These are phyloP conservation scores for Russula sp. DNA, from an alignment of 768 basidiomycete genomes.

Conservation along the genomic window DNA sequence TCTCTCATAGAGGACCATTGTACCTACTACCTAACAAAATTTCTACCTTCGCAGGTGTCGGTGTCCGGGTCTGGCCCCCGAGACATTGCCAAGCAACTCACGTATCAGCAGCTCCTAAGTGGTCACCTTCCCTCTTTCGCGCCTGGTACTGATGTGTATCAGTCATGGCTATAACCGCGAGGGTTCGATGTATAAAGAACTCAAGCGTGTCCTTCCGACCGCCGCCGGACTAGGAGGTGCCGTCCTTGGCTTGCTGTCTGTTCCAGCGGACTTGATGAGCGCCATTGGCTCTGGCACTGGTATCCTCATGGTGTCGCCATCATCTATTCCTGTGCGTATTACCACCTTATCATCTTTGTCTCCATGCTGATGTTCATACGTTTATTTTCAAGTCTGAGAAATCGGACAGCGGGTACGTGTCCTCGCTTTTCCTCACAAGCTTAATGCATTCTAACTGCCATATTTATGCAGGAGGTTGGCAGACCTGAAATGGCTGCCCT, in stretches of 20 bases:
- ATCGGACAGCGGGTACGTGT: slow-evolving; percentile 69
- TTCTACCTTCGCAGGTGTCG: too few species aligned
- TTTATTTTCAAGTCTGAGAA: slow-evolving; percentile 67
- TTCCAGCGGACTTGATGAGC: slow-evolving; percentile 90
- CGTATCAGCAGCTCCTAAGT: slow-evolving; percentile 91
- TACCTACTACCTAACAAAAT: too few species aligned
- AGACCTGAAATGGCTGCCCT: slow-evolving; percentile 80
- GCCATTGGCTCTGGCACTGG: slow-evolving; percentile 94
- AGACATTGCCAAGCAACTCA: slow-evolving; percentile 96
- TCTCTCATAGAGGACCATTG: too few species aligned
- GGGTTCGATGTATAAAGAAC: slow-evolving; percentile 98
- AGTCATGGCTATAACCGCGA: slow-evolving; percentile 89
- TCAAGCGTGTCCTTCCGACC: slow-evolving; percentile 96
- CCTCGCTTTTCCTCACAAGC: neutral
- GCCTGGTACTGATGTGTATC: neutral
- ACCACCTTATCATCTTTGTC: neutral
- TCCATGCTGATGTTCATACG: neutral
- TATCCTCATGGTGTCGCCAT: slow-evolving; percentile 97
- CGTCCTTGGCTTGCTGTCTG: slow-evolving; percentile 84
- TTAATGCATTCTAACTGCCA: neutral
- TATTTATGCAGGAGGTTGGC: slow-evolving; percentile 52
- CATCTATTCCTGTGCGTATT: slow-evolving; percentile 64
- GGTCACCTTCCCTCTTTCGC: neutral
- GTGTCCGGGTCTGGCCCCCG: slow-evolving; percentile 75
- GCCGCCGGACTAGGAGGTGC: slow-evolving; percentile 94